phyloP scores from a whole-genome alignment of 148 eudicot species.

The Euryodendron excelsum region DNA sequence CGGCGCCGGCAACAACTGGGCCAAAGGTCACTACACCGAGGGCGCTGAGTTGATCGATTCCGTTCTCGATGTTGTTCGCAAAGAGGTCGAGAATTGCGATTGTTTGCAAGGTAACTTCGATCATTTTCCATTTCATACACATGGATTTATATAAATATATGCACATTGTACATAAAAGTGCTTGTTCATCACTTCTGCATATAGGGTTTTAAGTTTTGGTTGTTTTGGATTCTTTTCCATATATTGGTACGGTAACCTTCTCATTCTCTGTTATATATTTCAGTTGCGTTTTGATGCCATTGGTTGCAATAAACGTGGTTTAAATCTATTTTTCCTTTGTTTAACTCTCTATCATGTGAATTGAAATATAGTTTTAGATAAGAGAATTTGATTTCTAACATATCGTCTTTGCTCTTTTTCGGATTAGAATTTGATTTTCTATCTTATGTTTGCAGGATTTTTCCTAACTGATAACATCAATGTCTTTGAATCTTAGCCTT shows the following conservation, averaged over 20 bases:
- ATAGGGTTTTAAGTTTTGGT: neutral
- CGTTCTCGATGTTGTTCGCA: conserved; percentile 83
- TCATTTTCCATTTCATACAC: neutral
- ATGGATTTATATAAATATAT: neutral
- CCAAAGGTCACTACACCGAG: conserved; percentile 78
- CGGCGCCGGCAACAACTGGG: conserved; percentile 87
- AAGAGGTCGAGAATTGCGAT: conserved; percentile 85
- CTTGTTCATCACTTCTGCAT: neutral
- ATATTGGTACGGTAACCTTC: too few relatives aligned
- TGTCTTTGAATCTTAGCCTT: neutral
- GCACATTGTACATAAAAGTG: neutral
- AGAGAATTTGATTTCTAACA: too few relatives aligned
- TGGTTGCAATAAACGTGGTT: neutral
- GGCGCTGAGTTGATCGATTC: conserved; percentile 81
- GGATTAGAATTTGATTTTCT: neutral
- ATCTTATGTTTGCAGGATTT: neutral
- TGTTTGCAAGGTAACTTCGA: conserved; percentile 59
- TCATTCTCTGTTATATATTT: too few relatives aligned
- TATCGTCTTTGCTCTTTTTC: neutral
- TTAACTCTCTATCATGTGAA: too few relatives aligned
- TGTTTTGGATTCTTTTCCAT: too few relatives aligned
- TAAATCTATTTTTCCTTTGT: neutral
- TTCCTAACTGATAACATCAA: neutral
- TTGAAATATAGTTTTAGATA: too few relatives aligned
- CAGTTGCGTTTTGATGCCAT: too few relatives aligned